Evolutionary conservation across 352 stramenopile species (phyloP).

Genomic region (Pilasporangium apinafurcum): DNA sequence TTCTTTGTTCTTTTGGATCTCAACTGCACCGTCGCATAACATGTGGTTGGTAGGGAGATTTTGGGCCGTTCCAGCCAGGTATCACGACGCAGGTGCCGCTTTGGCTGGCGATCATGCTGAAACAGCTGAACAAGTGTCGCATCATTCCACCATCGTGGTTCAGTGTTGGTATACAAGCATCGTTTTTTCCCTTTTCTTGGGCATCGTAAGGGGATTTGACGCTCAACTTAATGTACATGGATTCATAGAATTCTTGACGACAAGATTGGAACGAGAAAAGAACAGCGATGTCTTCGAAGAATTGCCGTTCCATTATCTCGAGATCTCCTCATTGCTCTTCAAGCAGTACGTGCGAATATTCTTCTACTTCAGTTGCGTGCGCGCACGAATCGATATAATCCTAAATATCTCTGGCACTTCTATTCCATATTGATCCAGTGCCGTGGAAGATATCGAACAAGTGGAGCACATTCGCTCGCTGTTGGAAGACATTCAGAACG

Average conservation of each 20-base stretch:
- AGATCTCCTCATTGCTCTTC: constrained; percentile 77
- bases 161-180: constrained; percentile 40
- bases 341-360: constrained; percentile 49
- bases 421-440: constrained; percentile 40
- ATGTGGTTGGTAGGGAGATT: constrained; percentile 46
- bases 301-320: constrained; percentile 85
- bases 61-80: constrained; percentile 83
- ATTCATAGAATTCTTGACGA: constrained; percentile 63
- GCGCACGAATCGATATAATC: not conserved
- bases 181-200: not conserved
- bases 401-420: too few relatives aligned
- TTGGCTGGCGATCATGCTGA: constrained; percentile 88
- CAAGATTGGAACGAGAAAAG: constrained; percentile 63
- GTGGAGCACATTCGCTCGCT: constrained; percentile 75
- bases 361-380: not conserved
- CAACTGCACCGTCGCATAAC: not conserved
- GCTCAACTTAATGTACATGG: not conserved
- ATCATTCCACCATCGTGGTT: constrained; percentile 81
- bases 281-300: constrained; percentile 68
- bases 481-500: constrained; percentile 84
- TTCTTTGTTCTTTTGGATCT: not conserved
- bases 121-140: constrained; percentile 84
- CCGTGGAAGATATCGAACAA: constrained; percentile 77
- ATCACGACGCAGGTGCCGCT: constrained; percentile 80
- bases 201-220: not conserved